phyloP scores from a whole-genome alignment of 495 filamentous ascomycete species.

The Durotheca rogersii region DNA sequence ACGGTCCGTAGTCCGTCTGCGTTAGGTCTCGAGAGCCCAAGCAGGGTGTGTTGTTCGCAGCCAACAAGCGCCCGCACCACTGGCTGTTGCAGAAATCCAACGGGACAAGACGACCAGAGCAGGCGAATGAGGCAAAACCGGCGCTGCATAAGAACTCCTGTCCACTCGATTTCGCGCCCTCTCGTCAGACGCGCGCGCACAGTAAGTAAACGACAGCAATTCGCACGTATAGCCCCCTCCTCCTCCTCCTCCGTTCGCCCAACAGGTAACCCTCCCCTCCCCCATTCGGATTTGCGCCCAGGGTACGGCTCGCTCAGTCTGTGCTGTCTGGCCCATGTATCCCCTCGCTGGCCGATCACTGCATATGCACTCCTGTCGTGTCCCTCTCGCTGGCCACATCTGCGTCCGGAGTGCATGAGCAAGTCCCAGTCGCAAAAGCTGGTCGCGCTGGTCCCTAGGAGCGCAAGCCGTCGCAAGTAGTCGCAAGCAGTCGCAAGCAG shows the following conservation, averaged over 20 bases:
- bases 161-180: slow-evolving; percentile 31
- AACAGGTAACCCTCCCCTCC: slow-evolving; percentile 10
- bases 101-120: slow-evolving; percentile 7
- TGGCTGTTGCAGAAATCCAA: slow-evolving; percentile 15
- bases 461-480: too few species aligned
- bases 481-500: slow-evolving; percentile 24
- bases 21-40: slow-evolving; percentile 13
- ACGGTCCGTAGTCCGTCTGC: too few species aligned
- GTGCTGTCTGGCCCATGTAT: slow-evolving; percentile 18
- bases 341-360: slow-evolving; percentile 35
- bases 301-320: slow-evolving; percentile 11
- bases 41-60: slow-evolving; percentile 12
- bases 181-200: slow-evolving; percentile 35
- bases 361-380: slow-evolving; percentile 43
- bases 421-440: slow-evolving; percentile 1
- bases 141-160: slow-evolving; percentile 28
- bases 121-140: slow-evolving; percentile 18
- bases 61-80: background rate
- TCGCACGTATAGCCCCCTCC: slow-evolving; percentile 11
- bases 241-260: too few species aligned
- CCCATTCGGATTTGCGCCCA: slow-evolving; percentile 14
- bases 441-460: too few species aligned
- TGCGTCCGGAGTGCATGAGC: slow-evolving; percentile 39
- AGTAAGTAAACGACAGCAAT: slow-evolving; percentile 8
- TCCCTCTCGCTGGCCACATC: slow-evolving; percentile 37